Conservation (phyloP, 164 flowering plant genomes). For the Stephania yunnanensis region DNA sequence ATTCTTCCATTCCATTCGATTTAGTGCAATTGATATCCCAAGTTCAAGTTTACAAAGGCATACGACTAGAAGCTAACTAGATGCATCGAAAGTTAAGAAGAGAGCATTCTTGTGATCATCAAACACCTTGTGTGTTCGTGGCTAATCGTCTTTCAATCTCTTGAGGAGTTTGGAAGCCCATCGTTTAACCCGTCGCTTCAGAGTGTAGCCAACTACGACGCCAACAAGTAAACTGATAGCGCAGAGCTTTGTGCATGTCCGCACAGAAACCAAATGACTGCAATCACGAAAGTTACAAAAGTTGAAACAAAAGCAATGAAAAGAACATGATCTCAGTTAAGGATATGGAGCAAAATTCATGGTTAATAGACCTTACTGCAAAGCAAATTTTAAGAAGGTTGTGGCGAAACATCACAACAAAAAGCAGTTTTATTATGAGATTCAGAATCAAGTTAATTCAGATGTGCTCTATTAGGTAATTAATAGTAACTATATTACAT, state of each 20-base stretch:
- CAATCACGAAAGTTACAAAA: conserved; percentile 6
- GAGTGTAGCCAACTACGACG: conserved; percentile 69
- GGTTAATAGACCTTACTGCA: neutral
- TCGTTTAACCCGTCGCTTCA: conserved; percentile 62
- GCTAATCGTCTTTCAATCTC: conserved; percentile 67
- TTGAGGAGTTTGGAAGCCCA: conserved; percentile 71
- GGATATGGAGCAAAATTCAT: neutral
- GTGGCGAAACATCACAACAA: neutral
- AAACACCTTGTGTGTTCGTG: no score
- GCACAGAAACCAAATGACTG: conserved; percentile 60
- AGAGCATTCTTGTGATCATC: no score
- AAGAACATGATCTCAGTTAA: no score
- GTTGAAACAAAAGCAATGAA: no score
- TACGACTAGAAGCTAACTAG: no score
- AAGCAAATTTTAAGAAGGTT: neutral
- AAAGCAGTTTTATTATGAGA: neutral
- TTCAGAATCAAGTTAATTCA: no score
- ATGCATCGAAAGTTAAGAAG: no score
- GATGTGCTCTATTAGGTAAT: no score
- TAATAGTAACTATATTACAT: no score
- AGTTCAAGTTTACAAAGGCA: neutral
- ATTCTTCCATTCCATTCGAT: no score
- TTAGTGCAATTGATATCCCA: neutral
- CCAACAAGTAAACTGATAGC: conserved; percentile 70
- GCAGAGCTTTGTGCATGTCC: conserved; percentile 87